phyloP scores from a whole-genome alignment of 352 stramenopile species.

The Thraustochytrium striatum region DNA sequence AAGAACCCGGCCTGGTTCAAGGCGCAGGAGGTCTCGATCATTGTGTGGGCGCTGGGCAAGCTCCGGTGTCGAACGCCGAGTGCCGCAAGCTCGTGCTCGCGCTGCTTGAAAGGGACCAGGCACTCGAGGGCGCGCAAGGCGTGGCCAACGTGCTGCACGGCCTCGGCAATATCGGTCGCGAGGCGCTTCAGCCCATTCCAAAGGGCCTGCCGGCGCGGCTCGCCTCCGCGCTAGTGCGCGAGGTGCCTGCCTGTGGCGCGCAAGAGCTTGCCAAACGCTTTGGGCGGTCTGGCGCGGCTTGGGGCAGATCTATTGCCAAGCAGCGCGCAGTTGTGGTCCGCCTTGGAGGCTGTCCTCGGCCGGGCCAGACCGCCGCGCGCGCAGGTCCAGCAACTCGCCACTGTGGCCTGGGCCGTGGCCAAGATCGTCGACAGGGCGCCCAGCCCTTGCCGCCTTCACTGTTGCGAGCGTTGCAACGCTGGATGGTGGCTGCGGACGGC shows the following conservation, averaged over 20 bases:
- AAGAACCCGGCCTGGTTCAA: neutral
- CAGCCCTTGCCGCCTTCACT: neutral
- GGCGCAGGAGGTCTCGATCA: neutral
- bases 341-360: no score
- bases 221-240: no score
- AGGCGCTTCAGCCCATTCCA: neutral
- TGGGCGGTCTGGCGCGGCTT: neutral
- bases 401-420: neutral
- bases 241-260: no score
- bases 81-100: neutral
- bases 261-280: neutral
- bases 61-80: neutral
- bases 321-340: no score
- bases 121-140: neutral
- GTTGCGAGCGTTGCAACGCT: neutral
- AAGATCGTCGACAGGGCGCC: neutral
- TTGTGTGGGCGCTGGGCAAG: conserved; percentile 24
- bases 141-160: conserved; percentile 11
- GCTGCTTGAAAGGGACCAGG: neutral
- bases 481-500: neutral
- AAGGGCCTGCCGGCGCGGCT: neutral
- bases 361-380: no score
- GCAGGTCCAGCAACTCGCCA: neutral
- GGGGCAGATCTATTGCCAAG: neutral
- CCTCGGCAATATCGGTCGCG: conserved; percentile 5